Percentiles rank a stretch among this genome's conserved stretches.
phyloP scores from a whole-genome alignment of 495 filamentous ascomycete genomes.

The Penicillium dipodomyicola region DNA sequence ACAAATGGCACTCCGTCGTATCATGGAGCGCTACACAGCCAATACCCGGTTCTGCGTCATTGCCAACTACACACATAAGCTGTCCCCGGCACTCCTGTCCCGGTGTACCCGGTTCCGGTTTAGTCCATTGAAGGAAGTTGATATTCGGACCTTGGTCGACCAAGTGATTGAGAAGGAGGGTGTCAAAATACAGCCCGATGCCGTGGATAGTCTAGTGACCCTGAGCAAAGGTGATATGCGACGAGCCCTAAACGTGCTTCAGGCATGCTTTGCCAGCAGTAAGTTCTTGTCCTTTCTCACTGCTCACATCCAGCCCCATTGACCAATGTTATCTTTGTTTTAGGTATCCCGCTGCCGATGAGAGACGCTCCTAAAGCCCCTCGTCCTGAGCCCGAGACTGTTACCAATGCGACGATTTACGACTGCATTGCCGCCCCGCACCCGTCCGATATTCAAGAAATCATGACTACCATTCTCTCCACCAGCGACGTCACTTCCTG shows the following conservation, averaged over 20 bases:
- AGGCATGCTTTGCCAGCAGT: constrained; percentile 94
- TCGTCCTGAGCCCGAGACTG: constrained; percentile 62
- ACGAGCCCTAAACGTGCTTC: constrained; percentile 88
- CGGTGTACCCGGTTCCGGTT: constrained; percentile 95
- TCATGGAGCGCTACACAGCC: constrained; percentile 99
- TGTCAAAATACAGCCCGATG: constrained; percentile 77
- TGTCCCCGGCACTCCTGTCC: constrained; percentile 90
- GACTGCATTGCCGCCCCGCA: constrained; percentile 96
- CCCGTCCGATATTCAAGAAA: constrained; percentile 81
- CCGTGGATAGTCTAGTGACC: constrained; percentile 73
- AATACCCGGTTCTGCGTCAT: constrained; percentile 99
- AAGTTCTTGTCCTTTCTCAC: constrained; percentile 27
- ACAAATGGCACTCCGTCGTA: constrained; percentile 93
- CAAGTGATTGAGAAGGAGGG: constrained; percentile 85
- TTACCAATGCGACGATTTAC: constrained; percentile 91
- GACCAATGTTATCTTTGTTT: not conserved
- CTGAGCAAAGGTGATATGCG: constrained; percentile 97
- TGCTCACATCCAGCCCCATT: not conserved
- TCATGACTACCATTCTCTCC: constrained; percentile 75
- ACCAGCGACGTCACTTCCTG: constrained; percentile 85
- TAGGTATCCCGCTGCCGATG: constrained; percentile 68
- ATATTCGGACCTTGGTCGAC: constrained; percentile 81
- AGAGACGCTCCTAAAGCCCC: constrained; percentile 59
- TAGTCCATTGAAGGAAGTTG: constrained; percentile 82
- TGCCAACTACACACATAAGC: constrained; percentile 98